Evolutionary conservation across 2,329 filamentous ascomycete genomes (phyloP).

Genomic region (Botrytis medusae): DNA sequence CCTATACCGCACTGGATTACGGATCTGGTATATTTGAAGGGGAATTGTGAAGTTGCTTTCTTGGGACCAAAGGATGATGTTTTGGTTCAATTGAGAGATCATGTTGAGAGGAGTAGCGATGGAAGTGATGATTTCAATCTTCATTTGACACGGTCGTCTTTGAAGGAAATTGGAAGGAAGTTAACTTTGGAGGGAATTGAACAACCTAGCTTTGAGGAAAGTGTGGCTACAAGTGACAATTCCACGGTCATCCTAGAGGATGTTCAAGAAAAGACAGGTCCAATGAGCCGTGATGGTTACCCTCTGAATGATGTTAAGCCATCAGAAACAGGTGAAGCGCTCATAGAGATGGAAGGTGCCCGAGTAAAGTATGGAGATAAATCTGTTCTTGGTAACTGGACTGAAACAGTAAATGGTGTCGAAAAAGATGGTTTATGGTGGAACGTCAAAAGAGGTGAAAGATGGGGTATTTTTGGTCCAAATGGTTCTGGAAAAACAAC

Average conservation of each 20-base stretch:
- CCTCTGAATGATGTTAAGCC: conserved; percentile 25
- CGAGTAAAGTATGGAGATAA: conserved; percentile 78
- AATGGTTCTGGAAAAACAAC: conserved; percentile 98
- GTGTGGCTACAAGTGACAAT: background rate
- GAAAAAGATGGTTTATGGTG: conserved; percentile 68
- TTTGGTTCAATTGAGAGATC: conserved; percentile 51
- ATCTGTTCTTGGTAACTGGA: conserved; percentile 78
- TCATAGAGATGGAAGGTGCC: conserved; percentile 87
- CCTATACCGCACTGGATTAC: conserved; percentile 87
- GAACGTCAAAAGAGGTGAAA: conserved; percentile 78
- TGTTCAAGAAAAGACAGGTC: background rate
- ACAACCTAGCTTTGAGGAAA: conserved; percentile 20
- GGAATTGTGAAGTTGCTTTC: conserved; percentile 62
- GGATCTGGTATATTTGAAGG: conserved; percentile 71
- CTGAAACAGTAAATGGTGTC: conserved; percentile 52
- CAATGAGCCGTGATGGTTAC: conserved; percentile 35
- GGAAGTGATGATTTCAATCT: conserved; percentile 22
- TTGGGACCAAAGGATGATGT: conserved; percentile 67
- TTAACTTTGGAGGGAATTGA: conserved; percentile 36
- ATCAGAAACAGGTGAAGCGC: conserved; percentile 57
- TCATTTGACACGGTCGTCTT: conserved; percentile 30
- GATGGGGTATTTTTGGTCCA: conserved; percentile 90
- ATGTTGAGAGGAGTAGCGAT: conserved; percentile 43
- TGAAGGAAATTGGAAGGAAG: conserved; percentile 35
- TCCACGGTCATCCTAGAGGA: too few relatives aligned